A percentile compares a stretch with the other conserved stretches of the same genome.
These are phyloP conservation scores for Coniochaeta sp. DNA, from an alignment of 2,329 filamentous ascomycete species.

Conservation along the genomic window DNA sequence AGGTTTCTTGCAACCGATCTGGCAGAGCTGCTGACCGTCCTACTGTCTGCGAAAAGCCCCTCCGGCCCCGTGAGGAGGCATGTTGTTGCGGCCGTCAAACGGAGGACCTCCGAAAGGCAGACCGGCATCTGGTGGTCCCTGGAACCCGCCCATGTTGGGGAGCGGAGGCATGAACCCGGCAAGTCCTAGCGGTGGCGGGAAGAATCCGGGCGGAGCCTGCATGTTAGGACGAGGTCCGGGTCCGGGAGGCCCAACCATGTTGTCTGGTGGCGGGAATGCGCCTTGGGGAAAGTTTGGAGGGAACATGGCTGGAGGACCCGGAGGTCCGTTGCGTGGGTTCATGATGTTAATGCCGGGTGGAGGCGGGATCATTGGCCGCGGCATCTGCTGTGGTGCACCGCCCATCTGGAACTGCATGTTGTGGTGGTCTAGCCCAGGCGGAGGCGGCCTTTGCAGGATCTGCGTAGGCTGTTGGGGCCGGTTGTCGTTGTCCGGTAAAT, in stretches of 20 bases:
- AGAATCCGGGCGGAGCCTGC: constrained; percentile 53
- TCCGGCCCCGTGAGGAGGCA: constrained; percentile 39
- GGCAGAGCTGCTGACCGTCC: constrained; percentile 1
- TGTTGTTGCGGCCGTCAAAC: constrained; percentile 33
- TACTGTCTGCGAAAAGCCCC: constrained; percentile 1
- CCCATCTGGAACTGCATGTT: constrained; percentile 51
- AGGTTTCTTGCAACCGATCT: constrained; percentile 1
- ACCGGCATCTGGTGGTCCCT: constrained; percentile 40
- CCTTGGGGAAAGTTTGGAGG: constrained; percentile 53
- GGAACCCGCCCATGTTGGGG: constrained; percentile 47
- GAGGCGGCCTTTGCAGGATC: constrained; percentile 57
- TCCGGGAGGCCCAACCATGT: constrained; percentile 31
- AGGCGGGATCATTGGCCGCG: constrained; percentile 52
- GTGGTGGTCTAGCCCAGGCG: constrained; percentile 51
- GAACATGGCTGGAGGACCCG: constrained; percentile 54
- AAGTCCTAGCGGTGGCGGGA: constrained; percentile 28
- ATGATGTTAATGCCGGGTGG: constrained; percentile 47
- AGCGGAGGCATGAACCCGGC: constrained; percentile 44
- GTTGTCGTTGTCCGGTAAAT: constrained; percentile 37
- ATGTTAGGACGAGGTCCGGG: constrained; percentile 28
- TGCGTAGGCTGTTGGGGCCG: constrained; percentile 52
- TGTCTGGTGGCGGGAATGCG: constrained; percentile 35
- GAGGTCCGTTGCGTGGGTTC: constrained; percentile 39
- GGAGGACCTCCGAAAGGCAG: constrained; percentile 29
- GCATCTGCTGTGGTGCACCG: constrained; percentile 32